A percentile compares a stretch with the other conserved stretches of the same genome.
Evolutionary conservation across 176 grass and related monocot genomes (phyloP).

Genomic region (Phoenix dactylifera): DNA sequence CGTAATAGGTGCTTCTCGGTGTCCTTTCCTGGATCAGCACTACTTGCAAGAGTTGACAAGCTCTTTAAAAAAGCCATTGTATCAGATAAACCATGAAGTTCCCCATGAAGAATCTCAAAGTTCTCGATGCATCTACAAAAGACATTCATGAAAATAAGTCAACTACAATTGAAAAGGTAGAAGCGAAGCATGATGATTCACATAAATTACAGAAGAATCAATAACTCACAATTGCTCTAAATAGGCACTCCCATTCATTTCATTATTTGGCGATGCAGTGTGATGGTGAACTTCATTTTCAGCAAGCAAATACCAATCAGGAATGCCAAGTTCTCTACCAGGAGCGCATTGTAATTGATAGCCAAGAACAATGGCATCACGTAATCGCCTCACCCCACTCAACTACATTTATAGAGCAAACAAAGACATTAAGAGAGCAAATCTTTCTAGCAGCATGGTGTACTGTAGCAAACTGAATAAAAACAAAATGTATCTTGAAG

Average conservation of each 20-base stretch:
- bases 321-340: constrained; percentile 76
- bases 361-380: constrained; percentile 89
- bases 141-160: background rate
- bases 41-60: constrained; percentile 52
- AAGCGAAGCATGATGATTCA: background rate
- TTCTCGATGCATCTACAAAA: constrained; percentile 58
- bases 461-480: too few species aligned
- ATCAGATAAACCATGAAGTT: constrained; percentile 71
- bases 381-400: constrained; percentile 68
- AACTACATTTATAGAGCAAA: constrained; percentile 30
- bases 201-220: background rate
- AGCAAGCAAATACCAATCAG: constrained; percentile 90
- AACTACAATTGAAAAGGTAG: too few species aligned
- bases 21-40: constrained; percentile 37
- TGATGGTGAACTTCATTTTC: constrained; percentile 76
- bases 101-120: constrained; percentile 83
- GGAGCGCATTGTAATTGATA: constrained; percentile 91
- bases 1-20: constrained; percentile 60
- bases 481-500: too few species aligned
- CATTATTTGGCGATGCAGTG: constrained; percentile 16
- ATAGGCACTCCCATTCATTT: constrained; percentile 31
- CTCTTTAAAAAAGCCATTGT: constrained; percentile 86
- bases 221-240: constrained; percentile 43
- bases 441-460: too few species aligned
- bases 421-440: too few species aligned